These are phyloP conservation scores for Albizia julibrissin DNA, from an alignment of 306 rosid genomes.

Conservation along the genomic window DNA sequence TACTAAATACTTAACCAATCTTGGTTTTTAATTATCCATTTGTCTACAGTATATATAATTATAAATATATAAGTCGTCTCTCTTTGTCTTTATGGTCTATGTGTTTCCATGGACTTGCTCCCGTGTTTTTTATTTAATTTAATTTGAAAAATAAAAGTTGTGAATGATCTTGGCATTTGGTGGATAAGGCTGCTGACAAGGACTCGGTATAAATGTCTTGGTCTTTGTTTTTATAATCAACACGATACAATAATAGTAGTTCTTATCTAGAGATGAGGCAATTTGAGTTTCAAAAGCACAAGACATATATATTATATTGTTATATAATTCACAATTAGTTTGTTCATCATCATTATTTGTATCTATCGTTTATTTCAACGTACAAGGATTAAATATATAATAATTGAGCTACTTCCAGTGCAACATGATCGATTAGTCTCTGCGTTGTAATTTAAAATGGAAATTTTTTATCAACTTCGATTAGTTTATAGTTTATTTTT, in stretches of 20 bases:
- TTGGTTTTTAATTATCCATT: constrained; percentile 1
- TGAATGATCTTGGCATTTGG: constrained; percentile 35
- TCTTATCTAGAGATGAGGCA: constrained; percentile 34
- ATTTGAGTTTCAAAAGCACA: constrained; percentile 36
- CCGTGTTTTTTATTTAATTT: constrained; percentile 19
- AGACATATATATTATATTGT: constrained; percentile 15
- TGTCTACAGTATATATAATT: not conserved
- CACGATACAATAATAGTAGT: not conserved
- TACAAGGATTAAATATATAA: not conserved
- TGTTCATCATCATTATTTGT: constrained; percentile 45
- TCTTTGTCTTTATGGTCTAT: constrained; percentile 43
- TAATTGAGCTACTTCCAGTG: not conserved
- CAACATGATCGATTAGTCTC: constrained; percentile 14
- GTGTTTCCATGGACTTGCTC: constrained; percentile 35
- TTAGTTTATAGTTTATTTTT: not conserved
- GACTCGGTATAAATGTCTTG: constrained; percentile 34
- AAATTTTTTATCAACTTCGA: not conserved
- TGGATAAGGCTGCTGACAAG: constrained; percentile 44
- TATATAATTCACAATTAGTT: constrained; percentile 32
- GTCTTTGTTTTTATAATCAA: constrained; percentile 22
- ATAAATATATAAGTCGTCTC: not conserved
- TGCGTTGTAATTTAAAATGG: not conserved
- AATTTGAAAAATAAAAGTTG: not conserved
- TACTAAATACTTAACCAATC: constrained; percentile 37
- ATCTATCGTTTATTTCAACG: constrained; percentile 36